These are phyloP conservation scores for Tylopilus rubrobrunneus DNA, from an alignment of 768 basidiomycete species.

Conservation along the genomic window DNA sequence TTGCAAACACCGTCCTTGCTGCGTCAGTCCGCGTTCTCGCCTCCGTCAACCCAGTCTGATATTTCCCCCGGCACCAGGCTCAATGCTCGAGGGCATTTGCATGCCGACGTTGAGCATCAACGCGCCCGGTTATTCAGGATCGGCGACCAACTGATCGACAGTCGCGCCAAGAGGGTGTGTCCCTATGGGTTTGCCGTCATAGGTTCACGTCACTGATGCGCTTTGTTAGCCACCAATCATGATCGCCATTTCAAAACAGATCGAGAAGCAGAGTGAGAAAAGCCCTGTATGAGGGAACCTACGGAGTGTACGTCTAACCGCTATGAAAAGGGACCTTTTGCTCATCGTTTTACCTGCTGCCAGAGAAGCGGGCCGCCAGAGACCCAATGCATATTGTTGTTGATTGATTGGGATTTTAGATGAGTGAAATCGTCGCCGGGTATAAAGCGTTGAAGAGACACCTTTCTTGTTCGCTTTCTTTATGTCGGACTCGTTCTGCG, in stretches of 20 bases:
- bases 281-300: constrained; percentile 4
- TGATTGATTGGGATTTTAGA: neutral
- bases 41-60: neutral
- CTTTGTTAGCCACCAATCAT: constrained; percentile 13
- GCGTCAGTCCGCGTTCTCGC: constrained; percentile 10
- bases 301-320: neutral
- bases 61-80: constrained; percentile 2
- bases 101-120: constrained; percentile 13
- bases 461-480: neutral
- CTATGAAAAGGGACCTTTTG: neutral
- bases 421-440: neutral
- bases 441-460: neutral
- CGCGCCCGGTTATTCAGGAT: neutral
- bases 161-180: constrained; percentile 6
- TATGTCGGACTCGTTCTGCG: neutral
- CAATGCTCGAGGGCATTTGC: constrained; percentile 7
- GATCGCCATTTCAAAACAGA: constrained; percentile 11
- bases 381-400: neutral
- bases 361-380: neutral
- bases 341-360: neutral
- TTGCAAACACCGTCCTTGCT: constrained; percentile 14
- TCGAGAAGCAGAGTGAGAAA: constrained; percentile 4
- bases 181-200: neutral
- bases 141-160: constrained; percentile 6
- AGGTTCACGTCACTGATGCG: neutral